Base-by-base conservation (phyloP, 768 basidiomycete species). In the Amanita subjunquillea region DNA sequence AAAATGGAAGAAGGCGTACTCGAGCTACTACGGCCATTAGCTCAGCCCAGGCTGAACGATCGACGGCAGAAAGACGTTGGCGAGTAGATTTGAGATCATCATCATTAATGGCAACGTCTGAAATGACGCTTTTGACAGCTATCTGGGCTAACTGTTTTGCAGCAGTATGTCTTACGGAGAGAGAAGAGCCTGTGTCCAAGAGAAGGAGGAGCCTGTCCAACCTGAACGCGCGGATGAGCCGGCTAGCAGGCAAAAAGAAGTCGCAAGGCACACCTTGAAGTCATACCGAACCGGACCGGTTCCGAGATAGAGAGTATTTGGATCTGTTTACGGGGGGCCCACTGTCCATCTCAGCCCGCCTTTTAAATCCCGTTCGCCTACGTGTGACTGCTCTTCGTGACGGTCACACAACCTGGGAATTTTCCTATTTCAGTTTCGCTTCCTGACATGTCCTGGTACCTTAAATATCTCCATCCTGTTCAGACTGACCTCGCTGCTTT, bases 131-230 rank as follows among this genome's bases (percentile, higher is more conserved):
- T 67, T 91, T 86, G 17, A 81, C 85, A 0, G 92, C 92, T 49
- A 99, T 75, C 57, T 94, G 90, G 0, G 93, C 93, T 42, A 99
- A 76, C 65, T 99, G 96, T 62, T 91, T 93, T 4, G 94, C 94
- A 0, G 96, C 95, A n/a, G 96, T 96, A 56, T 83, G 83, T 63
- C 94, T 81, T 58, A 99, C 86, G 47, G 87, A 86, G 39, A 78
- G 69, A 3, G 92, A 92, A 10, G 95, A 94, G 42, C 96, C 96
- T 36, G 92, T 93, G 67, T 97, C 94, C 56, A 99, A 81, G 42
- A 99, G 79, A 61, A 91, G 79, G 65, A 99, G 84, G 72, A 99
- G 87, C 68, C 96, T 85, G 78, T 98, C 96, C 74, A 97, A 83
- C 74, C 94, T 95, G 61, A 50, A 50, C 7, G 25, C 13, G 22